phyloP scores from a whole-genome alignment of 208 protist species.

The Tritrichomonas foetus region DNA sequence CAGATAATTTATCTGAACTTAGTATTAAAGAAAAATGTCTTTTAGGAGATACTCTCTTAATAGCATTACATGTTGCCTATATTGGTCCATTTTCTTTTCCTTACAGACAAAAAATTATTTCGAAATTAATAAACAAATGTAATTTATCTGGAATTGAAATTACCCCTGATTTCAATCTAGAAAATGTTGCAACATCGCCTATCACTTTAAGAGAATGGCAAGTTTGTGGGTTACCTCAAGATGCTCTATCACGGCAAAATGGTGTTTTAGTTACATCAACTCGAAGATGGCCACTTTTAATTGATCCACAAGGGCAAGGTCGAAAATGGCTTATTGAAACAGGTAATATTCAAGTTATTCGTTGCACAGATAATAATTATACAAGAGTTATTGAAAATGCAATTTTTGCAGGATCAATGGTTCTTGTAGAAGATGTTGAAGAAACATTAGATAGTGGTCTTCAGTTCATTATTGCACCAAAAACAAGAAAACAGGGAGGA shows the following conservation, averaged over 20 bases:
- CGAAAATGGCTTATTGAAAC: slow-evolving; percentile 81
- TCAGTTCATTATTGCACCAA: slow-evolving; percentile 70
- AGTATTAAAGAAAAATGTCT: slow-evolving; percentile 51
- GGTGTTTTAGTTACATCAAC: slow-evolving; percentile 72
- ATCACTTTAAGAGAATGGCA: slow-evolving; percentile 82
- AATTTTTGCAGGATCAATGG: slow-evolving; percentile 75
- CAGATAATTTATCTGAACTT: slow-evolving; percentile 65
- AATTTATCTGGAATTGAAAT: slow-evolving; percentile 74
- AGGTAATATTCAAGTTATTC: slow-evolving; percentile 9
- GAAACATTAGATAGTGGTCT: slow-evolving; percentile 82
- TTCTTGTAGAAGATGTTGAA: slow-evolving; percentile 82
- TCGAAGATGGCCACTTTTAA: slow-evolving; percentile 93
- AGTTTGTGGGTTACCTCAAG: slow-evolving; percentile 90
- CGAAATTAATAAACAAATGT: slow-evolving; percentile 77
- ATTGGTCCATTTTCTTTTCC: slow-evolving; percentile 89
- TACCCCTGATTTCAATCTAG: slow-evolving; percentile 77
- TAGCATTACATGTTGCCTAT: slow-evolving; percentile 91
- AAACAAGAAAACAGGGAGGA: slow-evolving; percentile 48
- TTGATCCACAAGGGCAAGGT: slow-evolving; percentile 95
- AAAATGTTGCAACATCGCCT: slow-evolving; percentile 75
- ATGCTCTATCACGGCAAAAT: slow-evolving; percentile 90
- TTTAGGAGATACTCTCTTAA: slow-evolving; percentile 88
- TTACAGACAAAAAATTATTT: slow-evolving; percentile 79
- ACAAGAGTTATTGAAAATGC: slow-evolving; percentile 77
- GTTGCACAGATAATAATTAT: slow-evolving; percentile 68